Percentiles rank a stretch among this genome's conserved stretches.
These are phyloP conservation scores for Lodderomyces beijingensis DNA, from an alignment of 1,139 yeast species.

Conservation along the genomic window DNA sequence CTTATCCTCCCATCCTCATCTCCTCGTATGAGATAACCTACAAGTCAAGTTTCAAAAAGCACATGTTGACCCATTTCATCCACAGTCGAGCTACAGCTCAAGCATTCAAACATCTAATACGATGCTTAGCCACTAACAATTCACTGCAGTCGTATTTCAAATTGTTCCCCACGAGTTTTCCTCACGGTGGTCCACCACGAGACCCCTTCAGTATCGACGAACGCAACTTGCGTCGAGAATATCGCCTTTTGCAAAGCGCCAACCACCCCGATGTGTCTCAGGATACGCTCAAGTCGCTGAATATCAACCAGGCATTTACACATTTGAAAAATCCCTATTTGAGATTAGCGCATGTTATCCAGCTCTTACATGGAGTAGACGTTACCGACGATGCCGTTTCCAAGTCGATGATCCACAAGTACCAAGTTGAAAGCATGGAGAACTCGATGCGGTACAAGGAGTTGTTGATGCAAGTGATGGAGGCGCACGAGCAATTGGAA, in stretches of 20 bases:
- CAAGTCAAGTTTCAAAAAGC: no score
- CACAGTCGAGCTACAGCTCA: no score
- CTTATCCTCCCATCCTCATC: no score
- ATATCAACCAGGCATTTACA: conserved; percentile 71
- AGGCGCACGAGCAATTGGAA: conserved; percentile 73
- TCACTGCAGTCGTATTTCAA: conserved; percentile 37
- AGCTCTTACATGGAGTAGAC: conserved; percentile 35
- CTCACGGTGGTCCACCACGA: conserved; percentile 62
- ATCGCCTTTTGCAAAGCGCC: conserved; percentile 62
- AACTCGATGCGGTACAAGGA: conserved; percentile 46
- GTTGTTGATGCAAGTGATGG: conserved; percentile 68
- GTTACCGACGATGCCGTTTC: conserved; percentile 39
- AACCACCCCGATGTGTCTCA: conserved; percentile 72
- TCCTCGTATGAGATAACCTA: no score
- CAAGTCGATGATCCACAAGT: conserved; percentile 29
- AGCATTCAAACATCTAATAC: no score
- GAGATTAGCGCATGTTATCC: conserved; percentile 44
- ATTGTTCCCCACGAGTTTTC: conserved; percentile 73
- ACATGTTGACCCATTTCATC: no score
- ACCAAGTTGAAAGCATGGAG: conserved; percentile 29
- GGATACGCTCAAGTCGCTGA: conserved; percentile 33
- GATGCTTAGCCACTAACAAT: neutral
- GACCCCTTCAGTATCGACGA: conserved; percentile 58
- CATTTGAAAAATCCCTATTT: conserved; percentile 65
- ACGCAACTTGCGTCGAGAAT: conserved; percentile 63